Percentiles rank a stretch among this genome's conserved stretches.
phyloP scores from a whole-genome alignment of 768 basidiomycete species.

The Paxillus rubicundulus region DNA sequence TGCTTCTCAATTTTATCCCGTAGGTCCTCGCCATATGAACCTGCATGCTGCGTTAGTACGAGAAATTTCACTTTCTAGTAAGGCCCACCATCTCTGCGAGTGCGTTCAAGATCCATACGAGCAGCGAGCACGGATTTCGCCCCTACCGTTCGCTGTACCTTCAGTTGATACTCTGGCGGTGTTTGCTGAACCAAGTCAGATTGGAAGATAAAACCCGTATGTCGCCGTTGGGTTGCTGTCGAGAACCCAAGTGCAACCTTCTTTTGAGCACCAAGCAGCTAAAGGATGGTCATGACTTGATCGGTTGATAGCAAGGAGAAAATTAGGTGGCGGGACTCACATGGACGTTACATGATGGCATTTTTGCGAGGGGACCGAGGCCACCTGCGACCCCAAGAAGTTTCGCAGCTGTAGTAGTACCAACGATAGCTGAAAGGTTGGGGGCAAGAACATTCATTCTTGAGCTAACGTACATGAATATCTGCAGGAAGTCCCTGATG shows the following conservation, averaged over 20 bases:
- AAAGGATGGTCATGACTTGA: neutral
- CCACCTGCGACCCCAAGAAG: slow-evolving; percentile 96
- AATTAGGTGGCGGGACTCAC: slow-evolving; percentile 44
- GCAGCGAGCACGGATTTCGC: slow-evolving; percentile 90
- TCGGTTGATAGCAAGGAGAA: slow-evolving; percentile 1
- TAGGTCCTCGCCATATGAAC: slow-evolving; percentile 75
- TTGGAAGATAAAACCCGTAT: slow-evolving; percentile 97
- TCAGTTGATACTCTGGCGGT: slow-evolving; percentile 86
- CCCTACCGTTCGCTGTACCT: slow-evolving; percentile 89
- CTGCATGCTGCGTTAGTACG: slow-evolving; percentile 32
- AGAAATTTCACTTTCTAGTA: neutral
- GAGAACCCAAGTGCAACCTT: slow-evolving; percentile 95
- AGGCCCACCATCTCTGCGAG: slow-evolving; percentile 71
- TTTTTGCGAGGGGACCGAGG: slow-evolving; percentile 83
- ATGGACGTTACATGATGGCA: slow-evolving; percentile 94
- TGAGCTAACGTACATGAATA: slow-evolving; percentile 98
- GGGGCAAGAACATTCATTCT: slow-evolving; percentile 98
- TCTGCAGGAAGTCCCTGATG: slow-evolving; percentile 45
- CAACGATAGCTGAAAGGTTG: slow-evolving; percentile 97
- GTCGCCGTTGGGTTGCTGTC: slow-evolving; percentile 78
- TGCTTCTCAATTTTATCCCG: slow-evolving; percentile 91
- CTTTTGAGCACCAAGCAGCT: slow-evolving; percentile 93
- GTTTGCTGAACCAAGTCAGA: slow-evolving; percentile 84
- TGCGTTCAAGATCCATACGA: slow-evolving; percentile 90
- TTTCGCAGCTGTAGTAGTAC: slow-evolving; percentile 98